These are phyloP conservation scores for Gossypium longicalyx DNA, from an alignment of 345 rosid genomes.

Conservation along the genomic window DNA sequence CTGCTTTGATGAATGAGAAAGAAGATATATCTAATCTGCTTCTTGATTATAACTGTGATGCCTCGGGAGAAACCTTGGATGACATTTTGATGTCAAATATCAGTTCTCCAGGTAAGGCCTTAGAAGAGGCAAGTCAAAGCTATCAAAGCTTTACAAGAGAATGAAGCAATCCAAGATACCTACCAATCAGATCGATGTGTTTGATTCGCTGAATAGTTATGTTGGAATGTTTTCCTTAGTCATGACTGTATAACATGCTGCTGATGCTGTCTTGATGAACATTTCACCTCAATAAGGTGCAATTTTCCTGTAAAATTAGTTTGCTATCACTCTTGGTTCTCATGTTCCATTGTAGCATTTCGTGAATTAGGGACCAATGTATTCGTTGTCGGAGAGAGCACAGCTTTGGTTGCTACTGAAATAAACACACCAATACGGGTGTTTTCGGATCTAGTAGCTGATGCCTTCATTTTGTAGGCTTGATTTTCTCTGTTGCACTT, in stretches of 20 bases:
- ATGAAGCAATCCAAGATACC: neutral
- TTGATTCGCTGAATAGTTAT: neutral
- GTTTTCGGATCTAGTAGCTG: too few species aligned
- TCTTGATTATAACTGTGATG: neutral
- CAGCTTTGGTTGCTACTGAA: too few species aligned
- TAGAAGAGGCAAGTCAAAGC: neutral
- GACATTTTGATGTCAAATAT: neutral
- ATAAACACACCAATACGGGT: too few species aligned
- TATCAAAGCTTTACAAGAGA: neutral
- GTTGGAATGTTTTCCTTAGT: neutral
- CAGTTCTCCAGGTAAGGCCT: neutral
- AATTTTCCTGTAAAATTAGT: neutral
- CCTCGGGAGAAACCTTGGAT: neutral
- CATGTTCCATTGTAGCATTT: too few species aligned
- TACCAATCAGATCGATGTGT: too few species aligned
- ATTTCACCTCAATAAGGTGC: neutral
- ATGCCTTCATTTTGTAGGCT: too few species aligned
- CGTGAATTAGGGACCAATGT: too few species aligned
- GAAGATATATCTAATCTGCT: neutral
- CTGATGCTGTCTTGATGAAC: conserved; percentile 4
- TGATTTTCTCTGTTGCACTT: too few species aligned
- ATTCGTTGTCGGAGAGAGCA: too few species aligned
- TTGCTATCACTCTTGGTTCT: too few species aligned
- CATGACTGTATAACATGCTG: neutral
- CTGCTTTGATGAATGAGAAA: neutral